Conservation (phyloP, 106 monocot genomes). For the Chionographis japonica region DNA sequence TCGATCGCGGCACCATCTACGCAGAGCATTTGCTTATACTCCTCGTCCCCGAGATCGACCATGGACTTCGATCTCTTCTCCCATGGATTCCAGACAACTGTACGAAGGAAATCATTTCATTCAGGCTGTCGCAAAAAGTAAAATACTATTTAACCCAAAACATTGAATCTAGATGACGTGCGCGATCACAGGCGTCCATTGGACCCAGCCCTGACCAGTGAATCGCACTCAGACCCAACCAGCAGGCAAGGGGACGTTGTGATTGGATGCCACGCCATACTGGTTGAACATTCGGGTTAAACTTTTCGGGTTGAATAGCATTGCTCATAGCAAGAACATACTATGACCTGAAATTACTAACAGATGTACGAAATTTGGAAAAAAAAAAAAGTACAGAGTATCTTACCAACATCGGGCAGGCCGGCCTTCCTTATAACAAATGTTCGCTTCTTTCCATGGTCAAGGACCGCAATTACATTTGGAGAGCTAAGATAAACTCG, state of each 20-base stretch:
- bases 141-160: too few species aligned
- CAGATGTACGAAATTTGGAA: not conserved
- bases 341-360: too few species aligned
- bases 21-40: slow-evolving; percentile 93
- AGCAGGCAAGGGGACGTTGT: too few species aligned
- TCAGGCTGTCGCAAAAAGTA: too few species aligned
- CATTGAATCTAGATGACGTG: too few species aligned
- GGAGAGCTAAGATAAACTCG: slow-evolving; percentile 84
- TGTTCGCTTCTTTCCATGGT: slow-evolving; percentile 87
- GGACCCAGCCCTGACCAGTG: too few species aligned
- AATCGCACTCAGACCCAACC: too few species aligned
- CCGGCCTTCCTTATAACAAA: slow-evolving; percentile 85
- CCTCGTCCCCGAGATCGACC: slow-evolving; percentile 79
- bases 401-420: slow-evolving; percentile 83
- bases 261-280: too few species aligned
- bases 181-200: too few species aligned
- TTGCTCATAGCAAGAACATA: too few species aligned
- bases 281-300: too few species aligned
- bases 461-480: slow-evolving; percentile 74
- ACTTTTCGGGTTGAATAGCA: too few species aligned
- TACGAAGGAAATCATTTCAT: not conserved
- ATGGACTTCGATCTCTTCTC: slow-evolving; percentile 86
- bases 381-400: not conserved
- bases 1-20: slow-evolving; percentile 75
- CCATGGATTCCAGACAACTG: slow-evolving; percentile 98